Base-by-base conservation (phyloP, 768 basidiomycete species). In the Kwoniella pini region DNA sequence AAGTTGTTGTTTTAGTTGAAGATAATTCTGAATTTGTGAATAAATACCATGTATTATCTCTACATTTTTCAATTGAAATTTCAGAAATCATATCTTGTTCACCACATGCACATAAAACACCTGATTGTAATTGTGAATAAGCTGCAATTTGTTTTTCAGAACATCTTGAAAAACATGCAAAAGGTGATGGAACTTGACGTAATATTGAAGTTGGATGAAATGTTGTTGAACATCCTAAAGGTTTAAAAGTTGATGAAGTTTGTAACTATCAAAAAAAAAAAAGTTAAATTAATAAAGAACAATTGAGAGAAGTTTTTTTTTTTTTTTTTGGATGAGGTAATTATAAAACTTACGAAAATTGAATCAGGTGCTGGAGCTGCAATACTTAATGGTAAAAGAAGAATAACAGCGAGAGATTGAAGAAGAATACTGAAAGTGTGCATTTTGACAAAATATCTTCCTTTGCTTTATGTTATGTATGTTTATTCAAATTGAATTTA, bases 11-110 rank as follows among this genome's bases (percentile, higher is more conserved):
- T 31, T 30, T 30, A 31, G 11, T 6, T 11, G 40, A 42, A 6
- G 40, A 42, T 9, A 13, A 6, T 42, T 50, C 21, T 15, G 21
- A 12, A 50, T 58, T 58, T 13, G 36, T 22, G 26, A 58, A 58
- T 24, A 58, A 40, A 39, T 49, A 58, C 57, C 57, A 58, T 15
- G 57, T 58, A 19, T 58, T 27, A 49, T 58, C 57, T 45, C 57
- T 50, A 50, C 57, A 58, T 50, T 33, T 36, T 30, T 31, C 13
- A 21, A 30, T 36, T 4, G 28, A 31, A n/a, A 51, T 50, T 13
- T 39, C 57, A 21, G 48, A 28, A 10, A 58, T 9, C 57, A 58
- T 58, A 27, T 58, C 58, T 40, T 53, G 42, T 7, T 30, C 51
- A 6, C 58, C 58, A 26, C 58, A 60, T 0, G 51, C 51, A n/a